A percentile compares a stretch with the other conserved stretches of the same genome.
phyloP scores from a whole-genome alignment of 2,329 filamentous ascomycete species.

The Colletotrichum karsti region DNA sequence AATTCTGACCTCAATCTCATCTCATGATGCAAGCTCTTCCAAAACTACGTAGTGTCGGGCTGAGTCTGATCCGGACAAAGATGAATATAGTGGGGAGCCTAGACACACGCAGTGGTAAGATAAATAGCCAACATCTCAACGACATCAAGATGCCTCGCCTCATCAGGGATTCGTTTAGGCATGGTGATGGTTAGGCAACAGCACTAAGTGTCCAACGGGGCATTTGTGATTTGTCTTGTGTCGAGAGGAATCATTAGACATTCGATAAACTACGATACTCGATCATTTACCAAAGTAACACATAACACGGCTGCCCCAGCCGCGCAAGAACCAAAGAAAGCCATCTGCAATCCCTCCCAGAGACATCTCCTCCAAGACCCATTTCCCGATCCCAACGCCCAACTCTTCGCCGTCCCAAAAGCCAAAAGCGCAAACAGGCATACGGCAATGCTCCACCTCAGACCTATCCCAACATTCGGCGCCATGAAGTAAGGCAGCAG shows the following conservation, averaged over 20 bases:
- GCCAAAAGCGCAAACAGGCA: conserved; percentile 63
- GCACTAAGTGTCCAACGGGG: no score
- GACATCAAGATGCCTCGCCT: no score
- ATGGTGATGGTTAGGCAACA: no score
- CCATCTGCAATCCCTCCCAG: conserved; percentile 14
- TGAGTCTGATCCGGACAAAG: not conserved
- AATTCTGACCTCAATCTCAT: no score
- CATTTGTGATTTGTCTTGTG: no score
- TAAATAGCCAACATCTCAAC: no score
- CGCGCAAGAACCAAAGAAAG: not conserved
- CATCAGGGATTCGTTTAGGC: no score
- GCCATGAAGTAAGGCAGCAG: conserved; percentile 66
- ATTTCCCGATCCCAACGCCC: conserved; percentile 36
- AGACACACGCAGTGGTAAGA: no score
- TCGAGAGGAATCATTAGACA: no score
- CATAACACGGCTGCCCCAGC: conserved; percentile 6
- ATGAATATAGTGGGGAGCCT: no score
- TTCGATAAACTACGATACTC: not conserved
- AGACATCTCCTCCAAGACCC: conserved; percentile 14
- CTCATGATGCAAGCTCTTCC: not conserved
- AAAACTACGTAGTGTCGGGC: not conserved
- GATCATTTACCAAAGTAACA: not conserved
- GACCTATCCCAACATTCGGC: conserved; percentile 42
- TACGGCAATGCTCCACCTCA: conserved; percentile 63
- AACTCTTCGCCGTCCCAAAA: conserved; percentile 66